Evolutionary conservation across 768 basidiomycete genomes (phyloP).

Genomic region (Hemileccinum rubropunctum): DNA sequence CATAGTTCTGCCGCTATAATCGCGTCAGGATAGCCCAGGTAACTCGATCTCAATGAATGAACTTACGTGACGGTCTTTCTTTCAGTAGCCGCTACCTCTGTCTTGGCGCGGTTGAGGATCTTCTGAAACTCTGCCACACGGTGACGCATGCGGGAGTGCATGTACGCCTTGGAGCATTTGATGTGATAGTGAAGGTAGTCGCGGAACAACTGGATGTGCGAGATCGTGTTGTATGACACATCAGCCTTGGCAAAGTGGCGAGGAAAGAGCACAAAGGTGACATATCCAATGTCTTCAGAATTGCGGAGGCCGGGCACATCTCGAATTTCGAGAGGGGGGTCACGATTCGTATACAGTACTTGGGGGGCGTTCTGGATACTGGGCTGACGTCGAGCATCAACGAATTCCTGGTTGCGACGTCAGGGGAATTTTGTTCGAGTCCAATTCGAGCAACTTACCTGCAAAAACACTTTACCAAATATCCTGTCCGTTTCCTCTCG

Average conservation of each 20-base stretch:
- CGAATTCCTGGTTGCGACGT: slow-evolving; percentile 75
- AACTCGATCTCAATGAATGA: neutral
- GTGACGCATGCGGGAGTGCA: slow-evolving; percentile 96
- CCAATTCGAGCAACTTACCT: slow-evolving; percentile 48
- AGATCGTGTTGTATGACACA: slow-evolving; percentile 76
- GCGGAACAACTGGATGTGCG: slow-evolving; percentile 94
- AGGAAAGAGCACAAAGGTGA: slow-evolving; percentile 97
- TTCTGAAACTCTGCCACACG: slow-evolving; percentile 96
- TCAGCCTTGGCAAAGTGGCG: slow-evolving; percentile 82
- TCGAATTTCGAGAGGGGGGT: slow-evolving; percentile 95
- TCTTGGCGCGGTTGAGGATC: slow-evolving; percentile 93
- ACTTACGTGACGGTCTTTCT: slow-evolving; percentile 87
- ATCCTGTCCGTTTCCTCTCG: slow-evolving; percentile 96
- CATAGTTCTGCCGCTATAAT: slow-evolving; percentile 54
- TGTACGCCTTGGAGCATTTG: slow-evolving; percentile 98
- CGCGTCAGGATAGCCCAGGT: slow-evolving; percentile 4
- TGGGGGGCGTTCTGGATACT: slow-evolving; percentile 96
- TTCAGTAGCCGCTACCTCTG: slow-evolving; percentile 77
- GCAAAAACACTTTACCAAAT: slow-evolving; percentile 96
- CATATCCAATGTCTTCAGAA: slow-evolving; percentile 90
- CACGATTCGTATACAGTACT: slow-evolving; percentile 91
- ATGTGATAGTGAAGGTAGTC: slow-evolving; percentile 99
- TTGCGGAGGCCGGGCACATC: slow-evolving; percentile 78
- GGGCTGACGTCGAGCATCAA: slow-evolving; percentile 93
- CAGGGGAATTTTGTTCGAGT: neutral